These are phyloP conservation scores for Ophiocordyceps robertsii DNA, from an alignment of 2,329 filamentous ascomycete species.

Conservation along the genomic window DNA sequence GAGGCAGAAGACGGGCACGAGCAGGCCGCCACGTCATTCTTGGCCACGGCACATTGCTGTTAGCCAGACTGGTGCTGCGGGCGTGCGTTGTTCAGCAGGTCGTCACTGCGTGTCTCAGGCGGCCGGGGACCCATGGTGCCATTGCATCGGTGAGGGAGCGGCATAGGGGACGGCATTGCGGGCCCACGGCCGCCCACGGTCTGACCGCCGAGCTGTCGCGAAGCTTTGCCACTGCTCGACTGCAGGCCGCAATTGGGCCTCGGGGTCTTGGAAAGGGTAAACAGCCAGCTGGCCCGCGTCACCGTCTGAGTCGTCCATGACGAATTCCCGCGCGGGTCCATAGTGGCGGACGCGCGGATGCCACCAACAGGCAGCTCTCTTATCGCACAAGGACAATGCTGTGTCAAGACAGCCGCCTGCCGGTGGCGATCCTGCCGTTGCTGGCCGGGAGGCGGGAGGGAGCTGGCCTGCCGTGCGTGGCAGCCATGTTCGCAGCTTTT, in stretches of 20 bases:
- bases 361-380: too few relatives aligned
- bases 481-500: neutral
- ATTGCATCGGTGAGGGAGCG: neutral
- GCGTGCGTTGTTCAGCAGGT: slow-evolving; percentile 1
- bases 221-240: neutral
- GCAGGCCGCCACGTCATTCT: too few relatives aligned
- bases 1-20: too few relatives aligned
- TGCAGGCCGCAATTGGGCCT: neutral
- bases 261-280: neutral
- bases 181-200: too few relatives aligned
- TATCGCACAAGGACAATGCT: too few relatives aligned
- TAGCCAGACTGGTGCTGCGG: neutral
- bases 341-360: too few relatives aligned
- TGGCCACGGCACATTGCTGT: neutral
- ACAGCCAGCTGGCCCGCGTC: neutral
- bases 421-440: too few relatives aligned
- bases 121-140: neutral
- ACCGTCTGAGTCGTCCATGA: neutral
- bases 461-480: neutral
- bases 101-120: neutral
- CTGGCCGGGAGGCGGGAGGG: too few relatives aligned
- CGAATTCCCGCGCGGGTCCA: too few relatives aligned
- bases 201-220: neutral
- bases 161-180: too few relatives aligned
- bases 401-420: too few relatives aligned